These are phyloP conservation scores for Russula foetens DNA, from an alignment of 768 basidiomycete genomes.

Conservation along the genomic window DNA sequence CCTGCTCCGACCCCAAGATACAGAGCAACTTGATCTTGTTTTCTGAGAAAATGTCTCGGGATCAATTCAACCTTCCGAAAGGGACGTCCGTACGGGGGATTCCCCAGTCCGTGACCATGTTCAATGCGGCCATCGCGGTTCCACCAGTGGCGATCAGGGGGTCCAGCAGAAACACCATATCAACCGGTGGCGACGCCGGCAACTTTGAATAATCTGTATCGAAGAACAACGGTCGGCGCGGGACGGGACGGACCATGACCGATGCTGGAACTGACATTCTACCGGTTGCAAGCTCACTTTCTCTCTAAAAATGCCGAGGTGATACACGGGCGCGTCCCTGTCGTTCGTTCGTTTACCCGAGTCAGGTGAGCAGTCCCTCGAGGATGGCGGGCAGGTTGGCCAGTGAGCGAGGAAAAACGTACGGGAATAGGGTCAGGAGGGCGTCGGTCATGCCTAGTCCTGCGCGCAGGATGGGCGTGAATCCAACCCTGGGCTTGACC, in stretches of 20 bases:
- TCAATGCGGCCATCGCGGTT: constrained; percentile 79
- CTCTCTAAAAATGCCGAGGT: constrained; percentile 85
- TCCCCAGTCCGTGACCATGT: constrained; percentile 84
- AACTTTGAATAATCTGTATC: constrained; percentile 81
- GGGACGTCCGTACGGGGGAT: constrained; percentile 43
- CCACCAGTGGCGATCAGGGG: constrained; percentile 93
- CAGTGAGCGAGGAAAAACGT: constrained; percentile 29
- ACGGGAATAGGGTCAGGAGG: constrained; percentile 78
- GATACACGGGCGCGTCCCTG: constrained; percentile 79
- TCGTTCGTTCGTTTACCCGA: not conserved
- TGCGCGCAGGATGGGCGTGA: constrained; percentile 89
- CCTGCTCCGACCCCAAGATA: constrained; percentile 70
- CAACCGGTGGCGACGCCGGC: constrained; percentile 65
- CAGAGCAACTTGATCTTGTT: constrained; percentile 73
- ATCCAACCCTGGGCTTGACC: constrained; percentile 71
- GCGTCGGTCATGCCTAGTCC: constrained; percentile 92
- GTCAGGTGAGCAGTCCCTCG: not conserved
- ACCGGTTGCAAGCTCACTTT: constrained; percentile 84
- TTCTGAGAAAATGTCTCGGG: constrained; percentile 30
- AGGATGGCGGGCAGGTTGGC: not conserved
- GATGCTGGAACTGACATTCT: constrained; percentile 52
- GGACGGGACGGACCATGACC: not conserved
- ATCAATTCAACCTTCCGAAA: not conserved
- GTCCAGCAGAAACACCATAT: constrained; percentile 82
- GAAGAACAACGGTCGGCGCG: not conserved